A percentile compares a stretch with the other conserved stretches of the same genome.
phyloP scores from a whole-genome alignment of 192 early-diverging fungal species.

The Gaertneriomyces semiglobifer region DNA sequence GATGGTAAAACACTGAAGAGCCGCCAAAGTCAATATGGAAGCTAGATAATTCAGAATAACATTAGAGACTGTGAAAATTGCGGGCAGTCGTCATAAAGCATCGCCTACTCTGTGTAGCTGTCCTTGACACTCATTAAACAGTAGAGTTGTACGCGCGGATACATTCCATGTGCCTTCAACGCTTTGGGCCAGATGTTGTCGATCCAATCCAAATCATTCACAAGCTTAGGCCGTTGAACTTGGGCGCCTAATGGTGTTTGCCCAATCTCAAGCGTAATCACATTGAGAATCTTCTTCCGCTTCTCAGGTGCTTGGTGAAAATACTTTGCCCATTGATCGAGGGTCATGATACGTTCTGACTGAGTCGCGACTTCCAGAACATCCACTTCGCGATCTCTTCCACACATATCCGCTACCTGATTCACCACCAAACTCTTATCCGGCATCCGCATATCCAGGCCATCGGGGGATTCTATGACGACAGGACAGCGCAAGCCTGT shows the following conservation, averaged over 20 bases:
- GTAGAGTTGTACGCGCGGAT: constrained; percentile 84
- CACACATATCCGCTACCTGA: constrained; percentile 46
- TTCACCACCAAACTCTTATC: constrained; percentile 42
- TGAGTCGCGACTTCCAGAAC: constrained; percentile 93
- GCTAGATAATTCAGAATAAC: constrained; percentile 6
- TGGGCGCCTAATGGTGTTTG: constrained; percentile 61
- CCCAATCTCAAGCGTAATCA: constrained; percentile 82
- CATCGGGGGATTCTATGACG: constrained; percentile 62
- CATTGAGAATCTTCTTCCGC: constrained; percentile 75
- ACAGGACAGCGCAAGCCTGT: constrained; percentile 72
- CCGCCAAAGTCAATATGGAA: constrained; percentile 83
- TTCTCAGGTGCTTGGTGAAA: constrained; percentile 53
- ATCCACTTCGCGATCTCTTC: constrained; percentile 70
- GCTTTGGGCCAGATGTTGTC: constrained; percentile 81
- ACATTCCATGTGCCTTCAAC: constrained; percentile 58
- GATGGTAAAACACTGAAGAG: constrained; percentile 86
- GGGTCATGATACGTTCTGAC: constrained; percentile 68
- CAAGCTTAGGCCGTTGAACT: constrained; percentile 73
- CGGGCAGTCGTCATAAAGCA: not conserved
- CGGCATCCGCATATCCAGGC: constrained; percentile 84
- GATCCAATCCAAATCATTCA: constrained; percentile 85
- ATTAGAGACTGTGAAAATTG: not conserved
- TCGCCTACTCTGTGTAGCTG: constrained; percentile 76
- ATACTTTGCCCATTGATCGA: constrained; percentile 83
- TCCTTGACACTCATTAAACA: constrained; percentile 92